Base-by-base conservation (phyloP, 441 rosid genomes). In the Populus hybrid region DNA sequence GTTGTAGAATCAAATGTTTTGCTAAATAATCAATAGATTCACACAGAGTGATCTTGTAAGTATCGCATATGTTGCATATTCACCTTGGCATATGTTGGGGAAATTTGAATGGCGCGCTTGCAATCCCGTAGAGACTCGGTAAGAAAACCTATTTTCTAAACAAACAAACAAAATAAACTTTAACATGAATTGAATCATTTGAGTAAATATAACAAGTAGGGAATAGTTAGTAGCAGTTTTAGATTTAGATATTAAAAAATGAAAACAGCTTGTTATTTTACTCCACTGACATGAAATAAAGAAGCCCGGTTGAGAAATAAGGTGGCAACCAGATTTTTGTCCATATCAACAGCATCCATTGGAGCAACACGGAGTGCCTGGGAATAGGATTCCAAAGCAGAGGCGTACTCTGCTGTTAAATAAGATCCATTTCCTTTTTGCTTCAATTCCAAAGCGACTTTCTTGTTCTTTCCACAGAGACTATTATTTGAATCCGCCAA, bases 351-450 rank as follows among this genome's bases (percentile, higher is more conserved):
- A 78, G 86, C 88, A 75, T 85, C 83, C 53, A 66, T 19, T 12
- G 97, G 98, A 84, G 97, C 91, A 80, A 87, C 77, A 38, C 95
- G 90, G 72, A 91, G 84, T 42, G 98, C 98, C 91, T 90, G 87
- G 32, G 91, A 87, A 81, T 92, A 94, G 82, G 79, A 88, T 40
- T 76, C 82, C 82, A 91, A 72, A 68, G 98, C 92, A 6, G 81
- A 75, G 12, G 76, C 50, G 69, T 85, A 84, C 71, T 89, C 86
- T 21, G 88, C 86, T 16, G 28, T 75, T 32, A 80, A 81, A 72
- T 83, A 92, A 75, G 81, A 89, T 71, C 53, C 84, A 79, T 92
- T 92, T 38, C 94, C 97, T 23, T 82, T 87, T 7, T 82, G 90
- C 82, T 94, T 94, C 69, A 87, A 80, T 72, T 90, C 88, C 42